Evolutionary conservation across 1,284 basidiomycete species (phyloP), one percentile per base, ranked within the genome.

Genomic region (Malassezia pachydermatis): DNA sequence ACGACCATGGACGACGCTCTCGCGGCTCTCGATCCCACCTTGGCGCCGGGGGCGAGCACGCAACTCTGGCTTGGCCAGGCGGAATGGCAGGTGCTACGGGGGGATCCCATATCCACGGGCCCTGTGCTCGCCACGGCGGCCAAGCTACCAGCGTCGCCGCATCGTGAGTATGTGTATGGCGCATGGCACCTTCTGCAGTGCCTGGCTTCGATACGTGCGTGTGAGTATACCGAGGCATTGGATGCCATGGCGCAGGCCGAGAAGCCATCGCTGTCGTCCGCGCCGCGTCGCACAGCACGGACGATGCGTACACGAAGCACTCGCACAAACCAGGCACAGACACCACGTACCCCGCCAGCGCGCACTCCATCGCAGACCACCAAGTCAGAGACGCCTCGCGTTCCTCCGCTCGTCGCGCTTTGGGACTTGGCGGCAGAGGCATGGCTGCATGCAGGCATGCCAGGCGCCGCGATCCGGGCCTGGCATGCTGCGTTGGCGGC

Each of bases 31-130:
- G 16, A 34, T 2, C 17, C 41, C 14, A 14, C 33, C 1, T 14
- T 20, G 2, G 53, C 41, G 25, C 64, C 65, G 6, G 41, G 65
- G 13, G 57, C 60, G 13, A 55, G 52, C 16, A 55, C 57, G 13
- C 54, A 62, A 4, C 51, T 54, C 1, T 23, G 60, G 30, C 46
- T 55, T 6, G 38, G 48, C 4, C 39, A 45, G 22, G 34, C 62
- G n/a, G 63, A 66, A 45, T 41, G 44, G 28, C 54, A 55, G 27
- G 45, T 64, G 9, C 42, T 58, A 10, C 42, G 22, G 17, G 23
- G 16, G 13, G 32, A 16, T n/a, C n/a, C n/a, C n/a, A n/a, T n/a
- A n/a, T n/a, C n/a, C 20, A 19, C 16, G 19, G 24, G 20, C n/a
- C 24, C 8, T 22, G 10, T 14, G 19, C 23, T 4, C 13, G 20